A percentile compares a stretch with the other conserved stretches of the same genome.
Evolutionary conservation across 2,329 filamentous ascomycete genomes (phyloP).

Genomic region (Chrysosphaeria jannelii): DNA sequence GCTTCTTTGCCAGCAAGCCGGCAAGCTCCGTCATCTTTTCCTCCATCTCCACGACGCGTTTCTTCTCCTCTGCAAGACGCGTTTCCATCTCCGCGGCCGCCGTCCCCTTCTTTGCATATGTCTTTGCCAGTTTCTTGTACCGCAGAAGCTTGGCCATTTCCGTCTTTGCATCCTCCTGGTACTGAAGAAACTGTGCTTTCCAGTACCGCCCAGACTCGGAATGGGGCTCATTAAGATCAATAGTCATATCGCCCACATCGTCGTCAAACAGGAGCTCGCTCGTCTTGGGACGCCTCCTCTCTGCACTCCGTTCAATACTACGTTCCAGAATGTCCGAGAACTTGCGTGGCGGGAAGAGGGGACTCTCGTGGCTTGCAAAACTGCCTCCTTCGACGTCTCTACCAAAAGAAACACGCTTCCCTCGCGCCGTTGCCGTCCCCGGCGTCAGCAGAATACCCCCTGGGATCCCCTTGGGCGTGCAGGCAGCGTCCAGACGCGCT

Average conservation of each 20-base stretch:
- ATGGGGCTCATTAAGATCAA: conserved; percentile 42
- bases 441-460: conserved; percentile 30
- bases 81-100: conserved; percentile 35
- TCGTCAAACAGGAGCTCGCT: conserved; percentile 5
- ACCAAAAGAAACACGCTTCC: conserved; percentile 35
- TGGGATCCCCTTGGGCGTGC: conserved; percentile 9
- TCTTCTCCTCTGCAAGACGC: conserved; percentile 36
- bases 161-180: conserved; percentile 37
- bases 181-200: conserved; percentile 49
- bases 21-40: conserved; percentile 27
- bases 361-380: conserved; percentile 6
- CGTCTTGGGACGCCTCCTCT: too few relatives aligned
- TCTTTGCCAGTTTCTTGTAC: conserved; percentile 55
- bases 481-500: conserved; percentile 2
- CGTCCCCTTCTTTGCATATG: conserved; percentile 47
- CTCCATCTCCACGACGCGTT: conserved; percentile 33
- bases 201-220: conserved; percentile 52
- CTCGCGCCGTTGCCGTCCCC: conserved; percentile 25
- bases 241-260: conserved; percentile 25
- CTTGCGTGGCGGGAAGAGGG: conserved; percentile 4
- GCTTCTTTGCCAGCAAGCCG: conserved; percentile 17
- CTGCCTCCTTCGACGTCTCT: conserved; percentile 15
- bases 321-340: too few relatives aligned
- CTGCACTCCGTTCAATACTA: too few relatives aligned
- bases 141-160: conserved; percentile 52